phyloP scores from a whole-genome alignment of 148 eudicot genomes.

The Amaranthus cruentus region DNA sequence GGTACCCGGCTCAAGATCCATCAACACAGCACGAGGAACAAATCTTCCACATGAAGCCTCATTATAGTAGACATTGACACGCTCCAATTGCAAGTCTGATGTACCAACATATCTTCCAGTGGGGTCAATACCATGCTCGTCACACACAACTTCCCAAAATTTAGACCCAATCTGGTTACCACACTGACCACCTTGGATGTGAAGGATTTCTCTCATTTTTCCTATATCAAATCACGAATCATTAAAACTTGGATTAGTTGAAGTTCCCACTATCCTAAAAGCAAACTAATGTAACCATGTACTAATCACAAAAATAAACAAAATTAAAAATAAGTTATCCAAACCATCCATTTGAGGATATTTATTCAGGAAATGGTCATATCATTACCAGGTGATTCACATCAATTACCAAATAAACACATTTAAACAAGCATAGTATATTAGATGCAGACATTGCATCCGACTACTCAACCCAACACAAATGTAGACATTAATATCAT shows the following conservation, averaged over 20 bases:
- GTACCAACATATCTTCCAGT: constrained; percentile 56
- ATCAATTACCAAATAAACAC: too few relatives aligned
- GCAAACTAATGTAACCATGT: neutral
- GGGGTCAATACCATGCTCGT: constrained; percentile 64
- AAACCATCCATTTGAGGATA: neutral
- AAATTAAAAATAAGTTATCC: too few relatives aligned
- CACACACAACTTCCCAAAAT: constrained; percentile 21
- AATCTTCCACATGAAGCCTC: constrained; percentile 61
- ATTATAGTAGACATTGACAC: constrained; percentile 26
- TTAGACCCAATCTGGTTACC: constrained; percentile 73
- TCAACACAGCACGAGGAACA: constrained; percentile 71
- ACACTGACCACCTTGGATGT: constrained; percentile 69
- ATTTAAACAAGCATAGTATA: too few relatives aligned
- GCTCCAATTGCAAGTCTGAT: constrained; percentile 59
- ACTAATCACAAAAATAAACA: neutral
- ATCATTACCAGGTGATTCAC: too few relatives aligned
- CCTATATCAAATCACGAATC: constrained; percentile 18
- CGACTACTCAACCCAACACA: too few relatives aligned
- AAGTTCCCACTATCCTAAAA: neutral
- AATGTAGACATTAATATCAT: too few relatives aligned
- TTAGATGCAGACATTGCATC: too few relatives aligned
- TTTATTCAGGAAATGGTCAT: too few relatives aligned
- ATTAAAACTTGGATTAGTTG: neutral
- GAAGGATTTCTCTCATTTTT: constrained; percentile 74
- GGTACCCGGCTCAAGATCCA: constrained; percentile 78